Conservation (phyloP, 768 basidiomycete species). For the Agaricus blazei region DNA sequence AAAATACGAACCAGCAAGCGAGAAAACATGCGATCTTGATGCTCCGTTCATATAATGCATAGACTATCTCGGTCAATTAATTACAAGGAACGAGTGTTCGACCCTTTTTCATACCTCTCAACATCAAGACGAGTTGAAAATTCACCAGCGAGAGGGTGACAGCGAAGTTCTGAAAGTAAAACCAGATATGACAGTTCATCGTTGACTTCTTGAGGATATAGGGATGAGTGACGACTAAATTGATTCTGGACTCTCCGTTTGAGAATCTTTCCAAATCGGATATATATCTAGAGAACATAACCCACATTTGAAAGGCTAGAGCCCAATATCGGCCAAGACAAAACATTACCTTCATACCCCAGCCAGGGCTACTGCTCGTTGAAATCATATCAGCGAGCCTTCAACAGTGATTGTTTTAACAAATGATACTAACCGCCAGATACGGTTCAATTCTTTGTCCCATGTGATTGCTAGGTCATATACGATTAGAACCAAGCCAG, state of each 20-base stretch:
- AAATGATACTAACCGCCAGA: not conserved
- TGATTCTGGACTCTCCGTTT: not conserved
- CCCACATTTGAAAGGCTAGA: not conserved
- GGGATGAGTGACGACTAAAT: not conserved
- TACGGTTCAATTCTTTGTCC: not conserved
- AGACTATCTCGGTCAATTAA: not conserved
- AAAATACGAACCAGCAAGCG: not conserved
- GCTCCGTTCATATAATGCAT: not conserved
- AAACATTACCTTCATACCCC: not conserved
- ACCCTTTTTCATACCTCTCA: not conserved
- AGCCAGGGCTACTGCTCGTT: not conserved
- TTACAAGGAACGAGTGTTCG: not conserved
- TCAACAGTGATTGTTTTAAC: no score
- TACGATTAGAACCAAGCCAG: not conserved
- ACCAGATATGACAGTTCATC: not conserved
- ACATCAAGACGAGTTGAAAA: not conserved
- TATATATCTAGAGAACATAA: not conserved
- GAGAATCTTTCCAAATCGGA: not conserved
- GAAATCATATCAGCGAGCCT: no score
- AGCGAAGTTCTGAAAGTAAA: not conserved
- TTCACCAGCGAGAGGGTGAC: not conserved
- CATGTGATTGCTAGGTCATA: constrained; percentile 2
- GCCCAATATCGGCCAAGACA: not conserved
- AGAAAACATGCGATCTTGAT: not conserved
- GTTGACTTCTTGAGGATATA: not conserved